Base-by-base conservation (phyloP, 805 yeast species). In the Wickerhamomyces rabaulensis region DNA sequence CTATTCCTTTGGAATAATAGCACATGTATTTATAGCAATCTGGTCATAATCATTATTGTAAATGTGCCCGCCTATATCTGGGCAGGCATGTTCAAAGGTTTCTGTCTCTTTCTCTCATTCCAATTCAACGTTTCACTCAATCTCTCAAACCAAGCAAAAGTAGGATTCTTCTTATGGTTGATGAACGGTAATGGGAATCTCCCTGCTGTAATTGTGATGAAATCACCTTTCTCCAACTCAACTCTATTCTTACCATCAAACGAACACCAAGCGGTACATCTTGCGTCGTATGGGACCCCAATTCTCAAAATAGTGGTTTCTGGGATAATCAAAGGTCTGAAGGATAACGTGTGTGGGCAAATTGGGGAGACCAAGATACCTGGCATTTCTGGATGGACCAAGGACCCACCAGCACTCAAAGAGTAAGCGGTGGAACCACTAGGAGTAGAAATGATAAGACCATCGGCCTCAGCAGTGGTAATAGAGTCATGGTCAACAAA, bases 391-490 rank as follows among this genome's bases (percentile, higher is more conserved):
- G 82, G 81, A 53, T 76, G 80, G 2, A 73, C 74, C 36, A 76
- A 69, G 26, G 79, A 68, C 1, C 82, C 82, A 15, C 82, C 81
- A 9, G 78, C 69, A 40, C 75, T 68, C 38, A 76, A 62, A 1
- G 79, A 74, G 54, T 76, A 76, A 3, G 82, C 82, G 0, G 82
- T 76, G 5, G 83, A 77, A 0, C 87, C 87, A 21, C 83, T 79
- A 7, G 87, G 87, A 0, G 87, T 79, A 3, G 84, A 73, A 40
- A 80, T 74, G 12, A 80, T 79, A 12, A 80, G 63, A 2, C 88
- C 88, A 61, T 82, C 88, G 0, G 85, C 86, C 16, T 80, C 80
- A 20, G 83, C 79, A 3, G 83, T 75, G 15, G 87, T 82, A 41
- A 82, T 59, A 25, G 66, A 65, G 40, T 71, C 76, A 52, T 65